A percentile compares a stretch with the other conserved stretches of the same genome.
These are phyloP conservation scores for Puccinellia tenuiflora DNA, from an alignment of 176 grass and related monocot species.

Conservation along the genomic window DNA sequence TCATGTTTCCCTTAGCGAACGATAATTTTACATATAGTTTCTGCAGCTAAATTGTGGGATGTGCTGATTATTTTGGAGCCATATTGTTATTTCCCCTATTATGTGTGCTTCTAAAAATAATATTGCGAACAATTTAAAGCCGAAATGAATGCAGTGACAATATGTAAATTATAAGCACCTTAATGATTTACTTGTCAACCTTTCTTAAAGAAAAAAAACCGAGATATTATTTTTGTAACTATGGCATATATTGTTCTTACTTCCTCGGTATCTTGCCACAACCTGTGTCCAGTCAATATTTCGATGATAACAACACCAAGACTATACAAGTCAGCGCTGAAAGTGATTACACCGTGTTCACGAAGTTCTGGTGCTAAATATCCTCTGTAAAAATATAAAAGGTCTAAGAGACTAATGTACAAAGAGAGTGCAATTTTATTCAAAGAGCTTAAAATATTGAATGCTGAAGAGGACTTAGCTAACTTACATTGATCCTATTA, in stretches of 20 bases:
- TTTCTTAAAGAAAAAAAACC: background rate
- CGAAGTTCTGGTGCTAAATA: background rate
- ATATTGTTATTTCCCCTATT: too few species aligned
- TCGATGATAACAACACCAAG: background rate
- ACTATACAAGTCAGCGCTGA: background rate
- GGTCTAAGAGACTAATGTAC: background rate
- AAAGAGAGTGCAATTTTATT: background rate
- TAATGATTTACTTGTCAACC: background rate
- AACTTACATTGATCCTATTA: background rate
- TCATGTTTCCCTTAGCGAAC: too few species aligned
- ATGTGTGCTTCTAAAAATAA: background rate
- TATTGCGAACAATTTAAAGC: background rate
- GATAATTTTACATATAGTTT: too few species aligned
- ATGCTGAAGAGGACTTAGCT: background rate
- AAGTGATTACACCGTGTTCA: background rate
- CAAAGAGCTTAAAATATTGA: background rate
- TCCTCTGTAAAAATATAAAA: background rate
- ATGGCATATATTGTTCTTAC: background rate
- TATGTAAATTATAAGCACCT: background rate
- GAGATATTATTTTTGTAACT: background rate
- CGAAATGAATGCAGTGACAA: background rate
- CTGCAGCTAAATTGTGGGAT: too few species aligned
- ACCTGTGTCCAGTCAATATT: background rate
- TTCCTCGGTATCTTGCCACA: background rate
- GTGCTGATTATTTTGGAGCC: background rate